Base-by-base conservation (phyloP, 2,329 filamentous ascomycete species). In the Fusarium compactum region DNA sequence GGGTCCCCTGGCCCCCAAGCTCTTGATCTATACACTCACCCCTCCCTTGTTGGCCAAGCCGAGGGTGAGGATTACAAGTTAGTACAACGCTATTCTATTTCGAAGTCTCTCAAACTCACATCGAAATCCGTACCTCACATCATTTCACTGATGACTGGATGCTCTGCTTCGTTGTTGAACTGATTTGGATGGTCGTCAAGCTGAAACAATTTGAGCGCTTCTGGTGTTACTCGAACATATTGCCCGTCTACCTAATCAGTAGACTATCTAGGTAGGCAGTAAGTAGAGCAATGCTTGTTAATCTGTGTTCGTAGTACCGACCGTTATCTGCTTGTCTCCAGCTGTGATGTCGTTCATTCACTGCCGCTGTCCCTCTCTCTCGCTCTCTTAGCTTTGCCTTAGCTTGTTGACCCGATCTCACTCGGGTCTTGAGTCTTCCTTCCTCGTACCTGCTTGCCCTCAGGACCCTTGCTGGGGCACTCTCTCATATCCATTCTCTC, bases 321-420 rank as follows among this genome's bases (percentile, higher is more conserved):
- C 58, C 65, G 40, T 52, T 43, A 41, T 52, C 50, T 43, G 34
- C 16, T n/a, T 52, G 50, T 27, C 40, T 43, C 34, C 34, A 52
- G 20, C 50, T 52, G 50, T 29, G 25, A n/a, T 29, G 38, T n/a
- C 34, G 38, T 41, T 22, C 50, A 43, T 74, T 52, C 50, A 52
- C 34, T 74, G 72, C 72, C 72, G 71, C 70, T 69, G 62, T 73
- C 65, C 62, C 62, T 46, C 59, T 66, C n/a, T 41, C 48, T 73
- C 71, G 67, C 58, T 52, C 64, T 66, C 8, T 53, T 74, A 74
- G 67, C 61, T 52, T 64, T 66, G 9, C 34, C 32, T 52, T 63
- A 62, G 63, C 63, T 61, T 54, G 57, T 40, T 62, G 40, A 54
- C 57, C 30, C 61, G 40, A 40, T 52, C 32, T 52, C 14, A 52